phyloP scores from a whole-genome alignment of 2,329 filamentous ascomycete genomes.

The Aspergillus versicolor region DNA sequence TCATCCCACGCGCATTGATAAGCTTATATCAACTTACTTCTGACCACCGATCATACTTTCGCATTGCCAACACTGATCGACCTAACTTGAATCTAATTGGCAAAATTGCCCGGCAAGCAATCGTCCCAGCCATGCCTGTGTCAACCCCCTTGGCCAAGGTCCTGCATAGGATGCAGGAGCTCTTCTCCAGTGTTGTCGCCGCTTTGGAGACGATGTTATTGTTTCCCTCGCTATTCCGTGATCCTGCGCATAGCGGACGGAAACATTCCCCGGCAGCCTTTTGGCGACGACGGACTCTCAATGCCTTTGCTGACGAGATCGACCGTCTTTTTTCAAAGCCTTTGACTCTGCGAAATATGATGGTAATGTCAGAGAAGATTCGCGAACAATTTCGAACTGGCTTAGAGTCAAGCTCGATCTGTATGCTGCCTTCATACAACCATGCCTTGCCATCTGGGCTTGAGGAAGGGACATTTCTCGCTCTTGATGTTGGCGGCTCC shows the following conservation, averaged over 20 bases:
- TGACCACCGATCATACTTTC: conserved; percentile 5
- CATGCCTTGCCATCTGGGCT: conserved; percentile 59
- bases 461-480: conserved; percentile 61
- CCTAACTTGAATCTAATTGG: conserved; percentile 3
- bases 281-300: conserved; percentile 38
- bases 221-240: conserved; percentile 40
- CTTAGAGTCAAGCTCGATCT: conserved; percentile 56
- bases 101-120: conserved; percentile 1
- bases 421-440: conserved; percentile 67
- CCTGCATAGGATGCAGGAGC: conserved; percentile 41
- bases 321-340: conserved; percentile 38
- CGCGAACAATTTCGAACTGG: conserved; percentile 55
- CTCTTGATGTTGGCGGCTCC: conserved; percentile 65
- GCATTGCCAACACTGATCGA: background rate
- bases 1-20: conserved; percentile 15
- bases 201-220: conserved; percentile 42
- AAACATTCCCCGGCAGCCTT: conserved; percentile 34
- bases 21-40: conserved; percentile 15
- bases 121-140: conserved; percentile 24
- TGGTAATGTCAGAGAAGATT: conserved; percentile 46
- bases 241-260: conserved; percentile 31
- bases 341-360: conserved; percentile 37
- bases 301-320: conserved; percentile 41
- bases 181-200: conserved; percentile 41
- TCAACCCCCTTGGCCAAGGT: conserved; percentile 38